Conservation (phyloP, 2,329 filamentous ascomycete genomes). For the Epichloe scottii region DNA sequence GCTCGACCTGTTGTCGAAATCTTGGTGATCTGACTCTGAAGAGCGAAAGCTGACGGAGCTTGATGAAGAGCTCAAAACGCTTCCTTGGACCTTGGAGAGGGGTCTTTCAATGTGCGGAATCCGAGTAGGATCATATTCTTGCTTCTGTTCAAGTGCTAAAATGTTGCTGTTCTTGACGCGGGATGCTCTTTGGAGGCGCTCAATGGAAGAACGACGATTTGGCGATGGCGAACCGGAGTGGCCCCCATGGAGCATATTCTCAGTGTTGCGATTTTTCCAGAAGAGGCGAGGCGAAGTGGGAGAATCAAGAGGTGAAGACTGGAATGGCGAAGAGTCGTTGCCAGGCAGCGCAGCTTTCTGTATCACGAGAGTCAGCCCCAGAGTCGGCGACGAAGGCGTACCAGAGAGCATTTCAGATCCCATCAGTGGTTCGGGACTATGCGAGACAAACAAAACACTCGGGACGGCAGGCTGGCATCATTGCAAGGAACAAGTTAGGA, state of each 20-base stretch:
- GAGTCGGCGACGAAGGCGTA: background rate
- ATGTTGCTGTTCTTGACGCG: constrained; percentile 98
- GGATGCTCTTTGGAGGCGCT: constrained; percentile 87
- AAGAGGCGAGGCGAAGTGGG: constrained; percentile 71
- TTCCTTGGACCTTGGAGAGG: constrained; percentile 63
- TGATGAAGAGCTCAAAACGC: constrained; percentile 51
- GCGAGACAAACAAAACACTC: background rate
- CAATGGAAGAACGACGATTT: constrained; percentile 77
- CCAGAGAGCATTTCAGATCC: background rate
- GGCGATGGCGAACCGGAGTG: constrained; percentile 53
- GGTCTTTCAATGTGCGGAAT: constrained; percentile 72
- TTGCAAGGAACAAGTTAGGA: background rate
- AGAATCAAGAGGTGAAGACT: constrained; percentile 62
- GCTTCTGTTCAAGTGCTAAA: constrained; percentile 82
- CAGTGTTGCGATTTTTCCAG: constrained; percentile 73
- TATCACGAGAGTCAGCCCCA: constrained; percentile 18
- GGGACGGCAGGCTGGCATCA: background rate
- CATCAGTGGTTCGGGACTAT: background rate
- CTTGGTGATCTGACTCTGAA: constrained; percentile 30
- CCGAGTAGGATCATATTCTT: constrained; percentile 78
- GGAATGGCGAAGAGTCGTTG: constrained; percentile 71
- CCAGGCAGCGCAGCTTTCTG: constrained; percentile 53
- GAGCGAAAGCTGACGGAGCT: constrained; percentile 41
- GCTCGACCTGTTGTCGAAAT: constrained; percentile 34
- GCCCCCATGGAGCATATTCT: constrained; percentile 59